Evolutionary conservation across 148 eudicot genomes (phyloP).

Genomic region (Linanthus parryae): DNA sequence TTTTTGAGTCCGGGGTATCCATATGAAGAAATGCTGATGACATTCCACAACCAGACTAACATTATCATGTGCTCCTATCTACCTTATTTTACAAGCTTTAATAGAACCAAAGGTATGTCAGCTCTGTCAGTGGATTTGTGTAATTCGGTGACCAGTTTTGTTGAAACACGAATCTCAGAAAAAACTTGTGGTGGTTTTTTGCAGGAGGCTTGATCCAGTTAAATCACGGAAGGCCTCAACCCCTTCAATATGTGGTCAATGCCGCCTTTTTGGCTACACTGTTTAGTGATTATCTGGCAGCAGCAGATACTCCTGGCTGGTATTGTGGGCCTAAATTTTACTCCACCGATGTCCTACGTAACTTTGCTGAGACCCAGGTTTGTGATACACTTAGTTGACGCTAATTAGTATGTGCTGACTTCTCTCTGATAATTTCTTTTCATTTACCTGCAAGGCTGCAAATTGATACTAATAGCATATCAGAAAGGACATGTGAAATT

Average conservation of each 20-base stretch:
- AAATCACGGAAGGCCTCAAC: conserved; percentile 80
- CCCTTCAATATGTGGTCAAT: conserved; percentile 79
- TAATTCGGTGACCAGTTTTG: neutral
- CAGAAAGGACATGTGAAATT: no score
- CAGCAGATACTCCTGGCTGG: conserved; percentile 87
- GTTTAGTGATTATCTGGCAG: conserved; percentile 68
- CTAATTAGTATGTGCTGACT: no score
- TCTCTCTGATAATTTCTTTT: no score
- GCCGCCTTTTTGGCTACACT: conserved; percentile 81
- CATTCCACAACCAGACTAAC: conserved; percentile 77
- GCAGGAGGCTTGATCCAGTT: conserved; percentile 77
- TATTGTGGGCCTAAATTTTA: conserved; percentile 76
- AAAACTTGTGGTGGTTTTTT: no score
- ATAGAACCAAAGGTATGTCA: conserved; percentile 73
- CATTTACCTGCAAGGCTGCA: no score
- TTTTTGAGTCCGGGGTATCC: conserved; percentile 86
- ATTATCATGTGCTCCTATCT: conserved; percentile 75
- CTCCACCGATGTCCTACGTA: conserved; percentile 46
- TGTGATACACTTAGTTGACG: no score
- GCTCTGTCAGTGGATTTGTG: no score
- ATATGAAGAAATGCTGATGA: conserved; percentile 58
- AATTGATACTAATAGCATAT: no score
- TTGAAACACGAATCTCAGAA: no score
- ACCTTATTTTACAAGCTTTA: conserved; percentile 62
- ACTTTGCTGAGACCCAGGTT: conserved; percentile 66